Conservation (phyloP, 805 yeast species). For the Metschnikowia aberdeeniae region DNA sequence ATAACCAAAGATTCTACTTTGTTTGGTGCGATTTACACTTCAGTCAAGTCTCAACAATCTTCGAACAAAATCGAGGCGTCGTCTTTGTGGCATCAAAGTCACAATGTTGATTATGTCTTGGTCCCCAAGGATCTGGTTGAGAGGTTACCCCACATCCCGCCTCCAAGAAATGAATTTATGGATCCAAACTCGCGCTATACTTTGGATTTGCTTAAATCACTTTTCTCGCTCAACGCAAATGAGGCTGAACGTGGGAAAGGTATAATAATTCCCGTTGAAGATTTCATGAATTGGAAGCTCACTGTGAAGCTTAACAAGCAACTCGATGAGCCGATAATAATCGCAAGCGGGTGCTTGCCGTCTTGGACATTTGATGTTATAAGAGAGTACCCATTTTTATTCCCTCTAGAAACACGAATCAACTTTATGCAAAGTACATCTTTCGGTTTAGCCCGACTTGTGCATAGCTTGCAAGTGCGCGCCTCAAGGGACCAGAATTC, state of each 20-base stretch:
- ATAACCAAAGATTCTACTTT: slow-evolving; percentile 67
- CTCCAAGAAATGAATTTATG: slow-evolving; percentile 18
- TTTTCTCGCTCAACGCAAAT: slow-evolving; percentile 38
- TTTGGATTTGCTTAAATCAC: slow-evolving; percentile 45
- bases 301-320: slow-evolving; percentile 85
- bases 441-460: slow-evolving; percentile 81
- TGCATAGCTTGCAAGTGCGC: slow-evolving; percentile 65
- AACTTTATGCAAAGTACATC: slow-evolving; percentile 82
- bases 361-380: slow-evolving; percentile 79
- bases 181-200: slow-evolving; percentile 35
- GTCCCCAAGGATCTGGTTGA: background rate
- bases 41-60: slow-evolving; percentile 37
- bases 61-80: slow-evolving; percentile 40
- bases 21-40: slow-evolving; percentile 66
- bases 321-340: slow-evolving; percentile 82
- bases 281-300: slow-evolving; percentile 71
- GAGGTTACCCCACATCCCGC: background rate
- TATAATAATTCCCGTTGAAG: slow-evolving; percentile 16
- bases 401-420: slow-evolving; percentile 77
- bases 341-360: slow-evolving; percentile 83
- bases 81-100: slow-evolving; percentile 57
- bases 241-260: slow-evolving; percentile 13
- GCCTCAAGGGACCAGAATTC: slow-evolving; percentile 12
- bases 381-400: slow-evolving; percentile 70
- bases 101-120: slow-evolving; percentile 42